Conservation (phyloP, 352 stramenopile genomes). For the Globisporangium polare region DNA sequence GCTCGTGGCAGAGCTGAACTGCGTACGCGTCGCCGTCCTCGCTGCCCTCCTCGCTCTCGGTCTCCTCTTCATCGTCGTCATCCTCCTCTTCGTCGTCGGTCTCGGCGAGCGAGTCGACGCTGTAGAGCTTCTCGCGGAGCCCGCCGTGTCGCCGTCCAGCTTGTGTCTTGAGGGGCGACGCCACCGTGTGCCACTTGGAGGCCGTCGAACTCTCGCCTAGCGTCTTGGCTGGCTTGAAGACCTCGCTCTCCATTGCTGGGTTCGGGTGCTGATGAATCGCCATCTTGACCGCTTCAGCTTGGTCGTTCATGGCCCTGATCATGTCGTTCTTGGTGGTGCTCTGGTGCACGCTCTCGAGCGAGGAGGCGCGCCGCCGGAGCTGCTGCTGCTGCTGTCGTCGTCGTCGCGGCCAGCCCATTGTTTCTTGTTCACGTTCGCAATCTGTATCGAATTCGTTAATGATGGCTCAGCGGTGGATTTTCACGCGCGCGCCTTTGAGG, state of each 20-base stretch:
- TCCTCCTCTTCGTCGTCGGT: constrained; percentile 34
- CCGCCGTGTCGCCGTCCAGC: constrained; percentile 5
- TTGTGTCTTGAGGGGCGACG: constrained; percentile 7
- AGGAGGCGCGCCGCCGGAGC: constrained; percentile 12
- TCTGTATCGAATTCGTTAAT: constrained; percentile 15
- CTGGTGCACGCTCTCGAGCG: neutral
- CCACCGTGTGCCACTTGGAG: constrained; percentile 2
- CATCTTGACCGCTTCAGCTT: neutral
- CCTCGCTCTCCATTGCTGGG: neutral
- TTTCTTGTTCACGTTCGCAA: constrained; percentile 8
- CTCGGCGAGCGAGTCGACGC: constrained; percentile 27
- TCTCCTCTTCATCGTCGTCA: constrained; percentile 19
- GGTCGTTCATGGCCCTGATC: neutral
- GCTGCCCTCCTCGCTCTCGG: constrained; percentile 26
- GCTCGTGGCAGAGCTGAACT: constrained; percentile 17
- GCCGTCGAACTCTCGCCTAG: neutral
- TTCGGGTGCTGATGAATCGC: neutral
- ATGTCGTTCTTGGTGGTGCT: neutral
- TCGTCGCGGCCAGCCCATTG: constrained; percentile 18
- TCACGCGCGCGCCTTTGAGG: neutral
- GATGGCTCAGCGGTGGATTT: constrained; percentile 14
- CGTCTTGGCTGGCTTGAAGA: neutral
- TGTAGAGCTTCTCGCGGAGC: constrained; percentile 28
- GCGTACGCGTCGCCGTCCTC: constrained; percentile 14
- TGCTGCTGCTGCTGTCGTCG: constrained; percentile 20